A percentile compares a stretch with the other conserved stretches of the same genome.
These are phyloP conservation scores for Saccharomycopsis lassenensis DNA, from an alignment of 805 yeast species.

Conservation along the genomic window DNA sequence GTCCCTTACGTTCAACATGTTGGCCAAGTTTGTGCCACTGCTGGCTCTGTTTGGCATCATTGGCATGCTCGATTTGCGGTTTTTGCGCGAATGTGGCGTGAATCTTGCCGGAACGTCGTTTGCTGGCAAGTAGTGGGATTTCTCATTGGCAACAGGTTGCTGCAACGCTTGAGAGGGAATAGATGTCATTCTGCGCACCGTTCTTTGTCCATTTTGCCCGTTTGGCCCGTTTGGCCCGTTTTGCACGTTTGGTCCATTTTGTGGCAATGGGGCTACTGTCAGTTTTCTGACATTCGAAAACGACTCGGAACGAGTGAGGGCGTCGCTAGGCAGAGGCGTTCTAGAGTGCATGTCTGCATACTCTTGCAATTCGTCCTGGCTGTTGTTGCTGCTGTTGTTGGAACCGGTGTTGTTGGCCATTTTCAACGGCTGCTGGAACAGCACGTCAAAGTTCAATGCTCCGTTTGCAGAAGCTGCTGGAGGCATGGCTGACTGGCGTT, in stretches of 20 bases:
- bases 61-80: conserved; percentile 28
- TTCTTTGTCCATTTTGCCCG: neutral
- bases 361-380: conserved; percentile 5
- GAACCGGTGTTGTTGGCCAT: conserved; percentile 11
- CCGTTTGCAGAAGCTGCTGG: conserved; percentile 14
- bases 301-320: conserved; percentile 1
- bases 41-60: conserved; percentile 10
- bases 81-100: conserved; percentile 34
- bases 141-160: too few relatives aligned
- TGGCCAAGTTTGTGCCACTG: conserved; percentile 9
- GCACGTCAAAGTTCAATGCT: conserved; percentile 18
- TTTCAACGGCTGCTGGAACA: neutral
- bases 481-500: conserved; percentile 1
- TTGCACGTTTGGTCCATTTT: conserved; percentile 1
- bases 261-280: too few relatives aligned
- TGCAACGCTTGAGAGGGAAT: too few relatives aligned
- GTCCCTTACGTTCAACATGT: conserved; percentile 9
- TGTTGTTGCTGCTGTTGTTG: conserved; percentile 18
- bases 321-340: conserved; percentile 17
- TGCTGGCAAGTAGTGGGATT: conserved; percentile 21
- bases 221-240: too few relatives aligned
- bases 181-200: conserved; percentile 22
- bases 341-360: conserved; percentile 17
- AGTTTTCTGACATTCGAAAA: conserved; percentile 3
- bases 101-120: conserved; percentile 19